Conservation (phyloP, 495 filamentous ascomycete genomes). For the Bathelium albidoporum region DNA sequence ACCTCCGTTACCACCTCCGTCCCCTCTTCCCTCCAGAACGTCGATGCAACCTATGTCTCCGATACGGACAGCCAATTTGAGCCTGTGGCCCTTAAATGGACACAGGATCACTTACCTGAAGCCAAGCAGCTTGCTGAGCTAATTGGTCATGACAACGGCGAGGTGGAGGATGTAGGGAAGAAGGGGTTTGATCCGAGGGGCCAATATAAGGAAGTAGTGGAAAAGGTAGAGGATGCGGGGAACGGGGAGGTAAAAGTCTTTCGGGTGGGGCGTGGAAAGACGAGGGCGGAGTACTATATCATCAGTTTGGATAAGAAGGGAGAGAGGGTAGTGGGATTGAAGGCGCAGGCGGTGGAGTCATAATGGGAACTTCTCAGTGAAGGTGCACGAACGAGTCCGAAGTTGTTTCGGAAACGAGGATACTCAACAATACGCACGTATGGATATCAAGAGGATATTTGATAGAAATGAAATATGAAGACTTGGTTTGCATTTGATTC, state of each 20-base stretch:
- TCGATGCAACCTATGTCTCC: slow-evolving; percentile 59
- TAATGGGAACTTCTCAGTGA: too few relatives aligned
- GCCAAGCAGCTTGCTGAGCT: slow-evolving; percentile 49
- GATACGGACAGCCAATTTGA: slow-evolving; percentile 81
- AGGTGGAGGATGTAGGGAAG: slow-evolving; percentile 43
- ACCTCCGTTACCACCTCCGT: slow-evolving; percentile 43
- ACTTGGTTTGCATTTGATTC: not conserved
- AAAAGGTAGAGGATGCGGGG: slow-evolving; percentile 45
- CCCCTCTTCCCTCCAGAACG: slow-evolving; percentile 45
- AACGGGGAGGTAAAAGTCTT: slow-evolving; percentile 68
- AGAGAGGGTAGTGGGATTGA: slow-evolving; percentile 58
- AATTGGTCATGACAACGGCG: slow-evolving; percentile 39
- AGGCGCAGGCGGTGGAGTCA: slow-evolving; percentile 62
- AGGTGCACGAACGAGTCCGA: not conserved
- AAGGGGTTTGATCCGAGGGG: slow-evolving; percentile 54
- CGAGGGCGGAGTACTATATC: slow-evolving; percentile 67
- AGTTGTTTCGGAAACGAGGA: not conserved
- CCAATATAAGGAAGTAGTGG: slow-evolving; percentile 47
- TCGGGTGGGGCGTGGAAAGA: slow-evolving; percentile 47
- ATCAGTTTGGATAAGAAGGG: slow-evolving; percentile 46
- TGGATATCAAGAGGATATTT: not conserved
- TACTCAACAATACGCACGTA: not conserved
- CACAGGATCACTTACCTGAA: slow-evolving; percentile 31
- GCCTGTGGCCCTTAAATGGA: slow-evolving; percentile 56
- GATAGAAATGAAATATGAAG: not conserved